Conservation (phyloP, 192 early-diverging fungal species). For the Mortierella antarctica region DNA sequence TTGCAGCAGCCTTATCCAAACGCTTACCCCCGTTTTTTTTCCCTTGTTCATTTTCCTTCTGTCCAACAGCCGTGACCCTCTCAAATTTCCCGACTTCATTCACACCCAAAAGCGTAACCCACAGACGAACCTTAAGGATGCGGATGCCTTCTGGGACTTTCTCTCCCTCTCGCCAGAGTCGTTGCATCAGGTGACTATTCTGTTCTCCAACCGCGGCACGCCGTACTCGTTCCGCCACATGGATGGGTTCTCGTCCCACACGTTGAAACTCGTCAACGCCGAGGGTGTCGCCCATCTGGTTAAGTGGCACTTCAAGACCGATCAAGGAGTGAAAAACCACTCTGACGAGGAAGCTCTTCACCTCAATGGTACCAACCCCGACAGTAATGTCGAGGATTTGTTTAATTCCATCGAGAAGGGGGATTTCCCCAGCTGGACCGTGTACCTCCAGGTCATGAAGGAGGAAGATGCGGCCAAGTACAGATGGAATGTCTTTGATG, state of each 20-base stretch:
- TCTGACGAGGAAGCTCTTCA: constrained; percentile 68
- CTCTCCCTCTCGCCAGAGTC: constrained; percentile 81
- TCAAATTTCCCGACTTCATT: constrained; percentile 88
- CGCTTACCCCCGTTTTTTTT: not conserved
- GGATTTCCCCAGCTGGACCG: constrained; percentile 77
- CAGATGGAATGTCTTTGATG: constrained; percentile 81
- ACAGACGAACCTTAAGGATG: constrained; percentile 75
- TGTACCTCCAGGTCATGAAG: constrained; percentile 80
- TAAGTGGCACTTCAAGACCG: constrained; percentile 89
- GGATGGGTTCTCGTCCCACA: constrained; percentile 86
- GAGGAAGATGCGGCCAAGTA: constrained; percentile 76
- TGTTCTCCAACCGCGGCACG: constrained; percentile 87
- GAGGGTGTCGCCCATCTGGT: constrained; percentile 77
- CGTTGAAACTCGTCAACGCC: constrained; percentile 77
- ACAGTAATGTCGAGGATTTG: constrained; percentile 81
- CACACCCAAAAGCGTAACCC: constrained; percentile 89
- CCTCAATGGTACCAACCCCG: constrained; percentile 73
- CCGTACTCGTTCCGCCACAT: constrained; percentile 86
- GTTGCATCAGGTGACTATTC: constrained; percentile 81
- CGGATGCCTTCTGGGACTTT: constrained; percentile 85
- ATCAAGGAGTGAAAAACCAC: constrained; percentile 83
- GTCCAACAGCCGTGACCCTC: constrained; percentile 66
- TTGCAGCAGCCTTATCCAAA: not conserved
- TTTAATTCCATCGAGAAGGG: constrained; percentile 77
- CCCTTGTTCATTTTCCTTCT: not conserved